These are phyloP conservation scores for Metarhizium robertsii DNA, from an alignment of 2,329 filamentous ascomycete species.

Conservation along the genomic window DNA sequence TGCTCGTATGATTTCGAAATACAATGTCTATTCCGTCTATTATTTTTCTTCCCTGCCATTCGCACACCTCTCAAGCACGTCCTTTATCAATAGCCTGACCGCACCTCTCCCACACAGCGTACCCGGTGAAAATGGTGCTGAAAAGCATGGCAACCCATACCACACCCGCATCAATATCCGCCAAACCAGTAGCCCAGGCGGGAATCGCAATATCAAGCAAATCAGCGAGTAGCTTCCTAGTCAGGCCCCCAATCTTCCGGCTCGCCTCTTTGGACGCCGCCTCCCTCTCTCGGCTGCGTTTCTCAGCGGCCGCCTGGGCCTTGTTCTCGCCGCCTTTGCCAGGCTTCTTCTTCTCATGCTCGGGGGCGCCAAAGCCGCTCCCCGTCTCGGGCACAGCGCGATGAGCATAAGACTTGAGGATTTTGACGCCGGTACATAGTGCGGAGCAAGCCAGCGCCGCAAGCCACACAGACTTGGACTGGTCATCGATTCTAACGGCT, in stretches of 20 bases:
- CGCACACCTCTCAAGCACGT: not conserved
- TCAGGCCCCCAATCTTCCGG: slow-evolving; percentile 24
- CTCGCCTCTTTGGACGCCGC: slow-evolving; percentile 19
- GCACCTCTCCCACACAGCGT: slow-evolving; percentile 51
- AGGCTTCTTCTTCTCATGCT: slow-evolving; percentile 8
- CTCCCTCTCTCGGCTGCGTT: slow-evolving; percentile 23
- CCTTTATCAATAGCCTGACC: slow-evolving; percentile 14
- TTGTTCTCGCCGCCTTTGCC: slow-evolving; percentile 16
- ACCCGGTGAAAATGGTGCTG: slow-evolving; percentile 51
- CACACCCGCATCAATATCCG: slow-evolving; percentile 37
- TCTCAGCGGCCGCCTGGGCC: slow-evolving; percentile 23
- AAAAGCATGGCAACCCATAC: slow-evolving; percentile 51
- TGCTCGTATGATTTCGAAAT: not conserved
- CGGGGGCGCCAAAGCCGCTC: slow-evolving; percentile 14
- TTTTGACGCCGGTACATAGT: slow-evolving; percentile 29
- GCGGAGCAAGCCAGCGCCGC: slow-evolving; percentile 47
- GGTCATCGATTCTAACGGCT: slow-evolving; percentile 38
- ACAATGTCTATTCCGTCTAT: not conserved
- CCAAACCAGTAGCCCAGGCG: slow-evolving; percentile 50
- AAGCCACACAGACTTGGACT: slow-evolving; percentile 64
- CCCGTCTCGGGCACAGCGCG: slow-evolving; percentile 24
- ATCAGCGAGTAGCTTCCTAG: slow-evolving; percentile 45
- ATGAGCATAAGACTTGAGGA: slow-evolving; percentile 27
- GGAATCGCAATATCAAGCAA: slow-evolving; percentile 55
- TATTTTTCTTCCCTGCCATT: not conserved